These are phyloP conservation scores for Apiospora hydei DNA, from an alignment of 2,329 filamentous ascomycete genomes.

Conservation along the genomic window DNA sequence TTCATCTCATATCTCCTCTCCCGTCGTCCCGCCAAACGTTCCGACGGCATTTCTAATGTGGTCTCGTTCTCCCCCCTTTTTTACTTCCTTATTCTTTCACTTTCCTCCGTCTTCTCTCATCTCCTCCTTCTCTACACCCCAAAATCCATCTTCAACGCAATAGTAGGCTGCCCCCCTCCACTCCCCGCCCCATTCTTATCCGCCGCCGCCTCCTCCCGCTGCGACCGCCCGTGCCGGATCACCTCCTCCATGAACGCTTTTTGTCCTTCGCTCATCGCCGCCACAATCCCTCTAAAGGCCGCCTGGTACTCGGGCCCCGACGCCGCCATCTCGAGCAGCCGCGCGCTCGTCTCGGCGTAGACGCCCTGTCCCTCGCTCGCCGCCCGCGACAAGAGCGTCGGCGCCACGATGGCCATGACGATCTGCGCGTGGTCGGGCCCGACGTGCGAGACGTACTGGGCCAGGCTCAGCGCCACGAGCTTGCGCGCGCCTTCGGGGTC, in stretches of 20 bases:
- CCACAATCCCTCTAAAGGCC: slow-evolving; percentile 78
- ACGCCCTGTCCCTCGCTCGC: slow-evolving; percentile 65
- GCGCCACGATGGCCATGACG: slow-evolving; percentile 79
- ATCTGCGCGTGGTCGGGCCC: slow-evolving; percentile 56
- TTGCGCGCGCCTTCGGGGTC: slow-evolving; percentile 80
- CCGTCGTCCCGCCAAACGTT: too few species aligned
- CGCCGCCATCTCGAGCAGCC: slow-evolving; percentile 82
- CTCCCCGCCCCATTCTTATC: slow-evolving; percentile 43
- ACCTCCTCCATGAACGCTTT: slow-evolving; percentile 83
- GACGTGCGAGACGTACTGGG: slow-evolving; percentile 68
- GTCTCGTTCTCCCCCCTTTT: not conserved
- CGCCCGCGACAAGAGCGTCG: slow-evolving; percentile 77
- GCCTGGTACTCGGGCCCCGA: slow-evolving; percentile 62
- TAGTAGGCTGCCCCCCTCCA: slow-evolving; percentile 72
- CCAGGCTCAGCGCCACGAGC: slow-evolving; percentile 77
- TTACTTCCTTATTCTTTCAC: not conserved
- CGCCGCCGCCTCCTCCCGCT: slow-evolving; percentile 46
- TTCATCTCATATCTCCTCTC: too few species aligned
- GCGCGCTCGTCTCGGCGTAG: slow-evolving; percentile 76
- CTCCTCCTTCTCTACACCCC: slow-evolving; percentile 44
- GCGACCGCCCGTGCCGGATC: slow-evolving; percentile 67
- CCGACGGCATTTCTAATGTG: not conserved
- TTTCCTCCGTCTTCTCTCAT: too few species aligned
- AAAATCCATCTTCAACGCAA: slow-evolving; percentile 96
- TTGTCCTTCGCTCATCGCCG: slow-evolving; percentile 72